A percentile compares a stretch with the other conserved stretches of the same genome.
phyloP scores from a whole-genome alignment of 495 filamentous ascomycete species.

The Daldinia caldariorum region DNA sequence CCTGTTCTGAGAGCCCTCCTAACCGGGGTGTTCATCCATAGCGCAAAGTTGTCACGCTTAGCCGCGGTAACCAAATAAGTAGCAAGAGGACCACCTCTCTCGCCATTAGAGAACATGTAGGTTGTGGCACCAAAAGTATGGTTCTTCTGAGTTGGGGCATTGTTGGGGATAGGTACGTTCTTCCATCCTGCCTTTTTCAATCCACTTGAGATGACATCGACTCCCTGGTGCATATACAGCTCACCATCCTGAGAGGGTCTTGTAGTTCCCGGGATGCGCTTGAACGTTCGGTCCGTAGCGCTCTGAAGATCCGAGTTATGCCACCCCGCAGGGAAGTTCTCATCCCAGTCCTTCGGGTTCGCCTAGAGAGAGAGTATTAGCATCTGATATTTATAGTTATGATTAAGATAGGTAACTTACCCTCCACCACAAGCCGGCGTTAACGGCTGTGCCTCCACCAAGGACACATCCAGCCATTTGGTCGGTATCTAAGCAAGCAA shows the following conservation, averaged over 20 bases:
- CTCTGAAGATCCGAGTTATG: conserved; percentile 68
- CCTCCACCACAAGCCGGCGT: conserved; percentile 70
- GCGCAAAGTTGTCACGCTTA: conserved; percentile 70
- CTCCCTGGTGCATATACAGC: conserved; percentile 73
- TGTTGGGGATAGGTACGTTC: conserved; percentile 67
- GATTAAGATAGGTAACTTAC: conserved; percentile 46
- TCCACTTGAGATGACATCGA: conserved; percentile 65
- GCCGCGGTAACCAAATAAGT: conserved; percentile 75
- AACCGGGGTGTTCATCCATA: conserved; percentile 74
- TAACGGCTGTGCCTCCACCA: conserved; percentile 79
- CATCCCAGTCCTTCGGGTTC: conserved; percentile 71
- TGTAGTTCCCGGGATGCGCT: conserved; percentile 76
- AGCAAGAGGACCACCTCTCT: conserved; percentile 76
- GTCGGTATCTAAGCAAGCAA: conserved; percentile 74
- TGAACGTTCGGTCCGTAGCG: conserved; percentile 71
- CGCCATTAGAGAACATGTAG: conserved; percentile 73
- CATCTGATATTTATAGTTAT: not conserved
- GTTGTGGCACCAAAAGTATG: conserved; percentile 70
- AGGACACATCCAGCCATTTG: conserved; percentile 83
- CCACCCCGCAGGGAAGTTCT: conserved; percentile 79
- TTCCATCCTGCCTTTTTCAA: conserved; percentile 69
- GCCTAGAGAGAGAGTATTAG: conserved; percentile 42
- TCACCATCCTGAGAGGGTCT: conserved; percentile 73
- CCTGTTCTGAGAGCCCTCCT: conserved; percentile 71
- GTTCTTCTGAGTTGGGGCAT: conserved; percentile 71